These are phyloP conservation scores for Asterochloris sp. DNA, from an alignment of 139 green algal species.

Conservation along the genomic window DNA sequence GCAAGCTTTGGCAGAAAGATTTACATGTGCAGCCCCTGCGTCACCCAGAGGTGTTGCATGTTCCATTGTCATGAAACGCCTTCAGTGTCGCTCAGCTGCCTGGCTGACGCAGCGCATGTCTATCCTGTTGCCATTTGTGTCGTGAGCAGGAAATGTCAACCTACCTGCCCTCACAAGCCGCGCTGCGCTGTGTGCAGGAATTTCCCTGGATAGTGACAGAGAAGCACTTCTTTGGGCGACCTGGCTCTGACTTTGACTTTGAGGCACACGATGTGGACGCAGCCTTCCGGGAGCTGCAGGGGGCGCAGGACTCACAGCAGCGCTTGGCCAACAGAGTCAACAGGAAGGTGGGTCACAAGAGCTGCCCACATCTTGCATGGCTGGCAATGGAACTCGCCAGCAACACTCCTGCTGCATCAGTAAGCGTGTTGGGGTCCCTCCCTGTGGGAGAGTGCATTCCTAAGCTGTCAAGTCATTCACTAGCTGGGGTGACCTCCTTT, in stretches of 20 bases:
- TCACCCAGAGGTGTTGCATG: too few relatives aligned
- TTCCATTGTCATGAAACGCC: too few relatives aligned
- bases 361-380: neutral
- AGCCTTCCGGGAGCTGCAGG: conserved; percentile 35
- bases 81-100: too few relatives aligned
- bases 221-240: conserved; percentile 60
- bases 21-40: too few relatives aligned
- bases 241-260: conserved; percentile 82
- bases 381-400: neutral
- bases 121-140: neutral
- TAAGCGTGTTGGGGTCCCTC: too few relatives aligned
- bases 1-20: too few relatives aligned
- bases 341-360: conserved; percentile 44
- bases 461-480: too few relatives aligned
- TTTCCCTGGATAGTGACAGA: conserved; percentile 79
- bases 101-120: neutral
- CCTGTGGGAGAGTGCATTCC: too few relatives aligned
- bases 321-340: conserved; percentile 58
- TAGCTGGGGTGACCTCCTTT: too few relatives aligned
- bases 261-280: conserved; percentile 39
- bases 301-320: conserved; percentile 32
- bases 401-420: neutral
- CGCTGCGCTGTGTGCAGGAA: conserved; percentile 42
- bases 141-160: neutral
- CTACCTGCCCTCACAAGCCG: conserved; percentile 8